These are phyloP conservation scores for Heliamphora pulchella DNA, from an alignment of 179 eudicot species.

Conservation along the genomic window DNA sequence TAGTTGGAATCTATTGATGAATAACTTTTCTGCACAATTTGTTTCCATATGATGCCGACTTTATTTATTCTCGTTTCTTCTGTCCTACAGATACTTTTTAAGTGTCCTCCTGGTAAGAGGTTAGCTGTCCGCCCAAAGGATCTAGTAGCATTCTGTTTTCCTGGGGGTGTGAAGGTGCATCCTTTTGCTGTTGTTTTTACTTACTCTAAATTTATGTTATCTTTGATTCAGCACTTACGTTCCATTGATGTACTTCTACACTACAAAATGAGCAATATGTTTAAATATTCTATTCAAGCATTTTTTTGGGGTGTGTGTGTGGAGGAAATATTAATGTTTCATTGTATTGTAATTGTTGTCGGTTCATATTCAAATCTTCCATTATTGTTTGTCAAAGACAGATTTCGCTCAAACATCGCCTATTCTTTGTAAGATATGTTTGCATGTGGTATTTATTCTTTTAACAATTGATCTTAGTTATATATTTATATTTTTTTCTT, in stretches of 20 bases:
- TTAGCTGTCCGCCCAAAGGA: constrained; percentile 70
- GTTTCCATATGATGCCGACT: constrained; percentile 9
- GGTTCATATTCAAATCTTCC: too few species aligned
- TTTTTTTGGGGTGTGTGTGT: not conserved
- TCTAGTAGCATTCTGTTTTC: constrained; percentile 84
- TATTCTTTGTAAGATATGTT: not conserved
- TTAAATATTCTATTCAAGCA: too few species aligned
- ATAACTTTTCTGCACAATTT: not conserved
- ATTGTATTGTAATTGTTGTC: not conserved
- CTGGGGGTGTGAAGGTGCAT: constrained; percentile 82
- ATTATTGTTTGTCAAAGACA: too few species aligned
- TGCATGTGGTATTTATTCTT: not conserved
- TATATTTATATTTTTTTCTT: not conserved
- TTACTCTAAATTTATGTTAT: not conserved
- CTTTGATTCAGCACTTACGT: not conserved
- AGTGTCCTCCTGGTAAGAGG: constrained; percentile 80
- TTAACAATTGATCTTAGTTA: not conserved
- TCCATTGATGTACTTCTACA: not conserved
- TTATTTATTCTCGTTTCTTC: not conserved
- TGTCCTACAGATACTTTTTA: constrained; percentile 61
- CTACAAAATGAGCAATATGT: not conserved
- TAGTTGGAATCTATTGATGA: constrained; percentile 5
- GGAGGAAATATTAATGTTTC: not conserved
- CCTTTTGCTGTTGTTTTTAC: not conserved
- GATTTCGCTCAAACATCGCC: not conserved